Percentiles rank a stretch among this genome's conserved stretches.
Evolutionary conservation across 345 rosid species (phyloP).

Genomic region (Triadica sebifera): DNA sequence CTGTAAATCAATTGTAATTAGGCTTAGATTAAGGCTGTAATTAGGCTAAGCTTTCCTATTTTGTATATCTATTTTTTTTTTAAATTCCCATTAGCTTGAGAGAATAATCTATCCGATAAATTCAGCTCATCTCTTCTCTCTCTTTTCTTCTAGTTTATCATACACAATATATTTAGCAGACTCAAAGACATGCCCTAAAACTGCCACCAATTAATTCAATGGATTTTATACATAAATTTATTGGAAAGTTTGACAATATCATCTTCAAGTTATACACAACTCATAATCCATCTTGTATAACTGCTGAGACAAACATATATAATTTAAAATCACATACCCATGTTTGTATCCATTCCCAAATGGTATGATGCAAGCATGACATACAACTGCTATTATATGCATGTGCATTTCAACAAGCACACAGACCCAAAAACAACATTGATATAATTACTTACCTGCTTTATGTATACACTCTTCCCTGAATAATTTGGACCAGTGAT

Average conservation of each 20-base stretch:
- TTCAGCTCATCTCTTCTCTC: too few species aligned
- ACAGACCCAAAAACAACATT: neutral
- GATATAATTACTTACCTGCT: slow-evolving; percentile 56
- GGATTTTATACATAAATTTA: neutral
- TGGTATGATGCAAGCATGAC: neutral
- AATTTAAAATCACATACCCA: neutral
- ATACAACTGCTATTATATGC: neutral
- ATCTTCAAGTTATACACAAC: neutral
- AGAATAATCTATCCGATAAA: too few species aligned
- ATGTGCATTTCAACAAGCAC: neutral
- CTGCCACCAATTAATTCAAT: neutral
- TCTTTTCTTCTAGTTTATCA: too few species aligned
- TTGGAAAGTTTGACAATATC: neutral
- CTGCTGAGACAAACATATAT: too few species aligned
- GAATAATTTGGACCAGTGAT: slow-evolving; percentile 98
- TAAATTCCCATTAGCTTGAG: too few species aligned
- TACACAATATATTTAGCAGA: neutral
- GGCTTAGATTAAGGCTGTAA: too few species aligned
- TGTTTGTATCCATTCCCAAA: neutral
- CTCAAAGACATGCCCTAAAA: neutral
- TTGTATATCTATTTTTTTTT: too few species aligned
- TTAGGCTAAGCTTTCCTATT: too few species aligned
- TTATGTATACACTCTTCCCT: slow-evolving; percentile 92
- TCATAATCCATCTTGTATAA: too few species aligned
- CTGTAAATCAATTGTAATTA: too few species aligned